Conservation (phyloP, 1,139 yeast genomes). For the Scheffersomyces lignicola region DNA sequence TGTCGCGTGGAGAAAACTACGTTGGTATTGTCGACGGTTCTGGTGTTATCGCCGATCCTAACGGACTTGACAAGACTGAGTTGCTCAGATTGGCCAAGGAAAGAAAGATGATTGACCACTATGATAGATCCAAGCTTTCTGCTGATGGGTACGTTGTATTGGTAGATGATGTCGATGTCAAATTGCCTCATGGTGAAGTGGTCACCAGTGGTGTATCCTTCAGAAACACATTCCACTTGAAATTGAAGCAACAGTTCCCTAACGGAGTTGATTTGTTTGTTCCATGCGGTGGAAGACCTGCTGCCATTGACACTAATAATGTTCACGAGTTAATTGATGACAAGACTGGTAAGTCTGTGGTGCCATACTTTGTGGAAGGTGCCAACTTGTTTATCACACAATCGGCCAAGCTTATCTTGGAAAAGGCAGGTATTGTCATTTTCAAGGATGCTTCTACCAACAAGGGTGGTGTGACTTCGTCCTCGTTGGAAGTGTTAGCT, state of each 20-base stretch:
- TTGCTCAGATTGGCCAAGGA: slow-evolving; percentile 73
- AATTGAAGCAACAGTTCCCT: slow-evolving; percentile 57
- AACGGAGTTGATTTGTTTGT: slow-evolving; percentile 79
- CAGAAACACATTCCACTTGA: slow-evolving; percentile 87
- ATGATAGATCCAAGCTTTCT: slow-evolving; percentile 66
- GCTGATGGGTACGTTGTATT: slow-evolving; percentile 76
- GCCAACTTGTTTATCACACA: slow-evolving; percentile 95
- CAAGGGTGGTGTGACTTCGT: slow-evolving; percentile 98
- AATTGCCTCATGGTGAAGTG: slow-evolving; percentile 72
- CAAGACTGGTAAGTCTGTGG: slow-evolving; percentile 71
- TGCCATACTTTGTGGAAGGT: slow-evolving; percentile 95
- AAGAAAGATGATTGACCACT: slow-evolving; percentile 75
- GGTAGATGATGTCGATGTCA: slow-evolving; percentile 82
- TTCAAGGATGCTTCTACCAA: slow-evolving; percentile 97
- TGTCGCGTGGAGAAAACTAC: slow-evolving; percentile 79
- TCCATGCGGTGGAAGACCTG: slow-evolving; percentile 99
- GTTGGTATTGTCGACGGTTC: slow-evolving; percentile 94
- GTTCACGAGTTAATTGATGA: slow-evolving; percentile 71
- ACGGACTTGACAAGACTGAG: slow-evolving; percentile 82
- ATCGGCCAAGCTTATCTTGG: slow-evolving; percentile 84
- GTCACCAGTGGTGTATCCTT: slow-evolving; percentile 88
- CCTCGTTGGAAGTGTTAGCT: slow-evolving; percentile 92
- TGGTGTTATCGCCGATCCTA: slow-evolving; percentile 90
- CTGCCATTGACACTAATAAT: slow-evolving; percentile 87
- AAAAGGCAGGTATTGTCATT: slow-evolving; percentile 80